Percentiles rank a stretch among this genome's conserved stretches.
phyloP scores from a whole-genome alignment of 169 alveolate species.

The Neospora caninum region DNA sequence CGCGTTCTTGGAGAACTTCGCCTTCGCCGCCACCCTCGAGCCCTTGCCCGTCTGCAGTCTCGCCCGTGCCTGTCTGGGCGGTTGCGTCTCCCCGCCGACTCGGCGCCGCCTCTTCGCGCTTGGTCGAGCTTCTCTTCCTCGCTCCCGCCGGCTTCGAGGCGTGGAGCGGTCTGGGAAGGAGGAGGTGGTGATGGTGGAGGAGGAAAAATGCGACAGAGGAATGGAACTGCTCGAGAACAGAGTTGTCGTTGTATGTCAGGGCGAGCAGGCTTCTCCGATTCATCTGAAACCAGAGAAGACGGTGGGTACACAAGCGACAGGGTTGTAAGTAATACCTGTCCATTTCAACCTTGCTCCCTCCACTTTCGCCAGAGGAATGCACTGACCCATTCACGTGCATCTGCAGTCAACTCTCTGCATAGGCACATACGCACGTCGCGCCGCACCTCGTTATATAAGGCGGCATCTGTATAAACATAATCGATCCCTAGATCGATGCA shows the following conservation, averaged over 20 bases:
- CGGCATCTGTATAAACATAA: no score
- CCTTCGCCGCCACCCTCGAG: neutral
- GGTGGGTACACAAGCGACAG: neutral
- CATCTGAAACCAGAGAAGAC: neutral
- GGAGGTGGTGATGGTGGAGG: constrained; percentile 17
- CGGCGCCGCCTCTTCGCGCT: neutral
- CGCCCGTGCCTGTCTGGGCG: neutral
- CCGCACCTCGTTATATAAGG: no score
- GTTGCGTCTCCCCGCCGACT: neutral
- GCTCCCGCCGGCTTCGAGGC: neutral
- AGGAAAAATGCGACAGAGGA: constrained; percentile 40
- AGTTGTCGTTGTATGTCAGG: constrained; percentile 79
- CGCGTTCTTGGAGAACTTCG: neutral
- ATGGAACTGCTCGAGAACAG: constrained; percentile 84
- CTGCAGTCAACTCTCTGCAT: no score
- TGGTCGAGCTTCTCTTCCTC: neutral
- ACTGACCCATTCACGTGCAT: no score
- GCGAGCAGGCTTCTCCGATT: constrained; percentile 47
- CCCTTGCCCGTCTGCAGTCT: neutral
- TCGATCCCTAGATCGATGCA: no score
- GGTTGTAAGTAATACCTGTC: no score
- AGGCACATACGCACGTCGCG: no score
- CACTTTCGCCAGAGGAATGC: no score
- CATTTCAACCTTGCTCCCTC: no score
- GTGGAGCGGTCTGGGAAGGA: neutral